Percentiles rank a stretch among this genome's conserved stretches.
Evolutionary conservation across 2,329 filamentous ascomycete species (phyloP).

Genomic region (Ophiostoma ulmi): DNA sequence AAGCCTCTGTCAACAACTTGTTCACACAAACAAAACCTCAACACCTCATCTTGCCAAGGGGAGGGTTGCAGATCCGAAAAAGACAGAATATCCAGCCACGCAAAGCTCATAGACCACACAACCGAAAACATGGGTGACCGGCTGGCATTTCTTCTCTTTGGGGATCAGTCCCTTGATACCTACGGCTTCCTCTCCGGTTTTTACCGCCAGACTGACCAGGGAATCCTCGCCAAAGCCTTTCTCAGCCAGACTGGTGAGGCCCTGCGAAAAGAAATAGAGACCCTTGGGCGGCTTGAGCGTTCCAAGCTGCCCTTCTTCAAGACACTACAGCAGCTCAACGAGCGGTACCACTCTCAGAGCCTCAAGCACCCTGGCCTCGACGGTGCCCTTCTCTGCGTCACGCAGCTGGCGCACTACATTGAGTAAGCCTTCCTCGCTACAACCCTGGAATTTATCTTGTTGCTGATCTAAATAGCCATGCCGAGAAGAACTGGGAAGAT

Average conservation of each 20-base stretch:
- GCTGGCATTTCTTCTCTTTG: constrained; percentile 59
- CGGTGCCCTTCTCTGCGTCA: constrained; percentile 58
- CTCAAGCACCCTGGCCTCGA: constrained; percentile 59
- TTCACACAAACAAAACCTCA: neutral
- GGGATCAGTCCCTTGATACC: constrained; percentile 66
- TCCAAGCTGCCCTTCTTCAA: constrained; percentile 57
- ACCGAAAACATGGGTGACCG: constrained; percentile 31
- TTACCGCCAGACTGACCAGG: constrained; percentile 42
- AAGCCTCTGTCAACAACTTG: neutral
- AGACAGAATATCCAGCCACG: constrained; percentile 1
- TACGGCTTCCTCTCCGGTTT: constrained; percentile 57
- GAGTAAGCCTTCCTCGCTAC: constrained; percentile 45
- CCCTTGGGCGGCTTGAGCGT: constrained; percentile 52
- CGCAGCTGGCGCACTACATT: constrained; percentile 64
- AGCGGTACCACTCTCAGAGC: constrained; percentile 55
- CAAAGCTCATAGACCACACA: constrained; percentile 12
- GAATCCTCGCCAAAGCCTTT: constrained; percentile 56
- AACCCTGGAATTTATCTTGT: neutral
- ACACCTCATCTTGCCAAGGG: neutral
- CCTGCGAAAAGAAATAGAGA: constrained; percentile 55
- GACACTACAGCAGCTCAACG: constrained; percentile 59
- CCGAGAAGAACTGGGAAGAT: constrained; percentile 53
- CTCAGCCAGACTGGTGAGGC: constrained; percentile 54
- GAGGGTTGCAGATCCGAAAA: constrained; percentile 6
- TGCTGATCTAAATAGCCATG: constrained; percentile 41